Evolutionary conservation across 176 grass and related monocot genomes (phyloP), one percentile per base, ranked within the genome.

Genomic region (Saccharum spontaneum): DNA sequence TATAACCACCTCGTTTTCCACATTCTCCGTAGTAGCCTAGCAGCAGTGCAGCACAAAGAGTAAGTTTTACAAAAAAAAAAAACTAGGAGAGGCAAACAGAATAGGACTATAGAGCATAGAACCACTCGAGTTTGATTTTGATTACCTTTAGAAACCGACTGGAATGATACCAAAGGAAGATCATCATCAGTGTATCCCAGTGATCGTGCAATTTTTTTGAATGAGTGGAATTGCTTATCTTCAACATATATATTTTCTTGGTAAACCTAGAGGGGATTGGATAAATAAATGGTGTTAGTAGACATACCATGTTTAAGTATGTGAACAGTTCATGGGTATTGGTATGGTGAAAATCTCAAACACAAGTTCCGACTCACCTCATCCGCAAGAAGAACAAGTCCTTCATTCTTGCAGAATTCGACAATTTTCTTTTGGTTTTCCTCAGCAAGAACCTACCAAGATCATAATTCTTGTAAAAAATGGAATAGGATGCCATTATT

Each of bases 211-310:
- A 95, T 88, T 86, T 98, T 98, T 86, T 98, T 98, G 86, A 98
- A 98, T 24, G 95, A 98, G 73, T 93, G 88, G 71, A 98, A 98
- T 50, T 85, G 79, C 79, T 98, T 98, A 67, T 94, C 89, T 73
- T 98, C 90, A 74, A 87, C 95, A 83, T 98, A 95, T 71, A 98
- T 91, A 81, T 98, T 98, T 88, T 98, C 95, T 93, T 98, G 95
- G 67, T 98, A 98, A 31, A 98, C 90, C 95, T 95, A 67, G n/a
- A 54, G 40, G 52, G 61, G 49, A 57, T 48, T 30, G 43, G 69
- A 85, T 79, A 44, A 45, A 69, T 62, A 52, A 87, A n/a, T 8
- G 15, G 55, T 17, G 23, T 84, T 79, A 82, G 26, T 82, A 84
- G 17, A 72, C 39, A 24, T 44, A 61, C 37, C 34, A 74, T 81